Evolutionary conservation across 108 stramenopile genomes (phyloP).

Genomic region (Cyclotella distinguenda): DNA sequence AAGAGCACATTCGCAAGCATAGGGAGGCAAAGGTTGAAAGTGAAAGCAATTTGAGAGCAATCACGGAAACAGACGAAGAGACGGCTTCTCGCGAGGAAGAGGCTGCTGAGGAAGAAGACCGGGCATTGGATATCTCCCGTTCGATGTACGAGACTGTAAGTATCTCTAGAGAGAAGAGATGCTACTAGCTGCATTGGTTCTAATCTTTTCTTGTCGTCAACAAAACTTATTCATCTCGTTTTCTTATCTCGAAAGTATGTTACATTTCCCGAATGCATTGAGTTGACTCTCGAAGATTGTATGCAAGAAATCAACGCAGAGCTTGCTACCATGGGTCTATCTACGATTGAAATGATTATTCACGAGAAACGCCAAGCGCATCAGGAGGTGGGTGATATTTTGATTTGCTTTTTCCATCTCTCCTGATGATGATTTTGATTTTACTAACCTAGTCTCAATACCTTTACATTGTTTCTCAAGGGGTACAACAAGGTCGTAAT

Average conservation of each 20-base stretch:
- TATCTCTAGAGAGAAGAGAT: too few species aligned
- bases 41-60: neutral
- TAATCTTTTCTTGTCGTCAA: neutral
- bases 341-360: constrained; percentile 20
- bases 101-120: constrained; percentile 18
- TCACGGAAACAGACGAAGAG: too few species aligned
- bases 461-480: neutral
- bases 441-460: neutral
- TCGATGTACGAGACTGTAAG: constrained; percentile 28
- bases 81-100: neutral
- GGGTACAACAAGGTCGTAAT: constrained; percentile 45
- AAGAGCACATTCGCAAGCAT: constrained; percentile 2
- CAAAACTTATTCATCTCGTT: neutral
- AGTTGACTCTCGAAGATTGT: constrained; percentile 20
- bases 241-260: constrained; percentile 3
- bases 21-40: neutral
- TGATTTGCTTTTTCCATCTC: too few species aligned
- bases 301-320: constrained; percentile 12
- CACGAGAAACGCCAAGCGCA: constrained; percentile 33
- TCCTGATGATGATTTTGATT: neutral
- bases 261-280: constrained; percentile 36
- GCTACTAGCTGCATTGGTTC: neutral
- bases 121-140: constrained; percentile 21
- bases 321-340: constrained; percentile 8
- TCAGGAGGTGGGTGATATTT: constrained; percentile 10